phyloP scores from a whole-genome alignment of 306 rosid genomes.

The Albizia julibrissin region DNA sequence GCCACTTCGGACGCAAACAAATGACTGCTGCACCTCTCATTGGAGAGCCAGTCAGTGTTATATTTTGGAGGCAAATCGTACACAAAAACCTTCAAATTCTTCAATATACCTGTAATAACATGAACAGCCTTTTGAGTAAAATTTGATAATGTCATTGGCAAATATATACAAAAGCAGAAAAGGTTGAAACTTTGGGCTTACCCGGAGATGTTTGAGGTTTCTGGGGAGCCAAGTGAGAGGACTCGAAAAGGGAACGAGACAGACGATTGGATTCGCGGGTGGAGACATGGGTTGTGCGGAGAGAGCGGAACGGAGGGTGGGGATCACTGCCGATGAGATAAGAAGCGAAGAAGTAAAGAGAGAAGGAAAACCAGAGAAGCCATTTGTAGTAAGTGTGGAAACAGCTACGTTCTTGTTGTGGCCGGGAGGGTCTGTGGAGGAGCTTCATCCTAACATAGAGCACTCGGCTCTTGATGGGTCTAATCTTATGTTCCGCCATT shows the following conservation, averaged over 20 bases:
- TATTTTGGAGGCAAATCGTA: slow-evolving; percentile 77
- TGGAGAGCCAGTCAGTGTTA: slow-evolving; percentile 75
- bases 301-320: slow-evolving; percentile 13
- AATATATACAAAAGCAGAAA: not conserved
- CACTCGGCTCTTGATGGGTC: slow-evolving; percentile 50
- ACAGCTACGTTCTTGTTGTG: slow-evolving; percentile 55
- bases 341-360: slow-evolving; percentile 75
- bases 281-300: slow-evolving; percentile 41
- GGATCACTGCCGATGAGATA: slow-evolving; percentile 57
- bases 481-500: slow-evolving; percentile 48
- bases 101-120: slow-evolving; percentile 33
- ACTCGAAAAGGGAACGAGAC: slow-evolving; percentile 58
- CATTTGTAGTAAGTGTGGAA: slow-evolving; percentile 68
- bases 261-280: slow-evolving; percentile 26
- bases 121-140: not conserved
- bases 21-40: slow-evolving; percentile 65
- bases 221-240: slow-evolving; percentile 27
- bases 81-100: slow-evolving; percentile 60
- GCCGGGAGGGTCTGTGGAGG: slow-evolving; percentile 59
- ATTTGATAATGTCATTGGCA: not conserved
- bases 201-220: slow-evolving; percentile 35
- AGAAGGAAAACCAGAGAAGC: slow-evolving; percentile 78
- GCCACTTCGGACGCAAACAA: slow-evolving; percentile 94
- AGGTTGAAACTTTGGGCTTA: not conserved
- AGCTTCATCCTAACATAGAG: slow-evolving; percentile 87